These are phyloP conservation scores for Debaryomycetaceae sp. DNA, from an alignment of 1,139 yeast species.

Conservation along the genomic window DNA sequence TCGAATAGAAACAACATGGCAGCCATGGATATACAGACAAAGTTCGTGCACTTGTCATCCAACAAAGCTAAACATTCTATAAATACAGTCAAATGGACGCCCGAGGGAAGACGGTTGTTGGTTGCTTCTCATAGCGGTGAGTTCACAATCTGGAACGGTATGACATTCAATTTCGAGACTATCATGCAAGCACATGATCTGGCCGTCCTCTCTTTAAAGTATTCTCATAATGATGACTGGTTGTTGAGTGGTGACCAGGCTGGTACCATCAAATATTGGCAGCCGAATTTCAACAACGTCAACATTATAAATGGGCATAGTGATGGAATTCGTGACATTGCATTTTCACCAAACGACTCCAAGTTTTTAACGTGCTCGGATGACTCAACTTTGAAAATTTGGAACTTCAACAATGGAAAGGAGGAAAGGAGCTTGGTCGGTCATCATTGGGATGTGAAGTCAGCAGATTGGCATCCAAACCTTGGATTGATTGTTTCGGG, in stretches of 20 bases:
- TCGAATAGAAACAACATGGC: constrained; percentile 39
- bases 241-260: constrained; percentile 89
- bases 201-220: constrained; percentile 75
- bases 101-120: constrained; percentile 86
- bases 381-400: constrained; percentile 82
- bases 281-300: constrained; percentile 94
- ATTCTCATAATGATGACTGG: constrained; percentile 94
- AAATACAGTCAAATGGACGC: constrained; percentile 91
- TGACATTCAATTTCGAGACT: constrained; percentile 92
- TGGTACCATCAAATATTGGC: constrained; percentile 93
- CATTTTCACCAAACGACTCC: constrained; percentile 86
- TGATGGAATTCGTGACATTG: constrained; percentile 79
- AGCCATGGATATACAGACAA: constrained; percentile 62
- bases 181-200: constrained; percentile 98
- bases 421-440: constrained; percentile 82
- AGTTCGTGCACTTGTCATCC: constrained; percentile 86
- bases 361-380: constrained; percentile 91
- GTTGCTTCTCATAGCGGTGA: constrained; percentile 95
- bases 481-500: constrained; percentile 83
- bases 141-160: constrained; percentile 95
- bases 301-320: constrained; percentile 78
- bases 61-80: constrained; percentile 92
- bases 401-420: constrained; percentile 89
- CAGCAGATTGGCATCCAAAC: constrained; percentile 94
- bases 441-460: constrained; percentile 98